Conservation (phyloP, 176 grass and related monocot genomes). For the Eragrostis nindensis region DNA sequence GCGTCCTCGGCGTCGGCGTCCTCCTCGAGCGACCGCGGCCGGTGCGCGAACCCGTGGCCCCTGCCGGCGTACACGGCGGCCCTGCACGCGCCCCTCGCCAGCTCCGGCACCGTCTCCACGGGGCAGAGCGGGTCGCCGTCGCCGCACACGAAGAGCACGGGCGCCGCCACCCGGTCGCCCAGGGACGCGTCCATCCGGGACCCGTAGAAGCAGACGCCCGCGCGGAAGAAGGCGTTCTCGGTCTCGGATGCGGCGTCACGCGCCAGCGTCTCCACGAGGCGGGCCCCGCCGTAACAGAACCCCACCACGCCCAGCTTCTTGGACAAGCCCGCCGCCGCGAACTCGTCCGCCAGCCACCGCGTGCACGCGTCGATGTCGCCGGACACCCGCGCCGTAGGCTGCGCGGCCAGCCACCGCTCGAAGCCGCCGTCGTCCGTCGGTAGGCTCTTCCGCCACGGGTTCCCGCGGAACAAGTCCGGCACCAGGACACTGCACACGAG, state of each 20-base stretch:
- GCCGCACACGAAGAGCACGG: conserved; percentile 73
- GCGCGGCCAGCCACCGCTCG: conserved; percentile 49
- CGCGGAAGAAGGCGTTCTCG: conserved; percentile 53
- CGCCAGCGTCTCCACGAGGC: conserved; percentile 66
- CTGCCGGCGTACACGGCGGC: conserved; percentile 66
- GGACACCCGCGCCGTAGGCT: conserved; percentile 44
- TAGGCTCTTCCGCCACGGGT: conserved; percentile 57
- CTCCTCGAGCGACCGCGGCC: conserved; percentile 75
- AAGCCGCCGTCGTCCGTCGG: conserved; percentile 21
- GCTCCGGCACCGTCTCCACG: conserved; percentile 59
- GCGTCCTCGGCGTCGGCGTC: conserved; percentile 87
- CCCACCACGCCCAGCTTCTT: conserved; percentile 81
- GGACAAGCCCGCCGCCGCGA: conserved; percentile 60
- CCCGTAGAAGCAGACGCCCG: conserved; percentile 89
- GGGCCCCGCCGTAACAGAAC: conserved; percentile 82
- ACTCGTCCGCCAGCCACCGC: conserved; percentile 78
- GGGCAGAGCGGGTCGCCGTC: conserved; percentile 75
- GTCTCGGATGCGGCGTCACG: conserved; percentile 41
- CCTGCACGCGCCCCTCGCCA: conserved; percentile 59
- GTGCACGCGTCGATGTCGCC: conserved; percentile 69
- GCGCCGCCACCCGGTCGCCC: conserved; percentile 44
- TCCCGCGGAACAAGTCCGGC: conserved; percentile 82
- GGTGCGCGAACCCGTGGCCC: conserved; percentile 77
- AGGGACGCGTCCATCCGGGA: conserved; percentile 61
- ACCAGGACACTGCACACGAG: conserved; percentile 74